phyloP scores from a whole-genome alignment of 2,329 filamentous ascomycete genomes.

The Scytalidium sp. region DNA sequence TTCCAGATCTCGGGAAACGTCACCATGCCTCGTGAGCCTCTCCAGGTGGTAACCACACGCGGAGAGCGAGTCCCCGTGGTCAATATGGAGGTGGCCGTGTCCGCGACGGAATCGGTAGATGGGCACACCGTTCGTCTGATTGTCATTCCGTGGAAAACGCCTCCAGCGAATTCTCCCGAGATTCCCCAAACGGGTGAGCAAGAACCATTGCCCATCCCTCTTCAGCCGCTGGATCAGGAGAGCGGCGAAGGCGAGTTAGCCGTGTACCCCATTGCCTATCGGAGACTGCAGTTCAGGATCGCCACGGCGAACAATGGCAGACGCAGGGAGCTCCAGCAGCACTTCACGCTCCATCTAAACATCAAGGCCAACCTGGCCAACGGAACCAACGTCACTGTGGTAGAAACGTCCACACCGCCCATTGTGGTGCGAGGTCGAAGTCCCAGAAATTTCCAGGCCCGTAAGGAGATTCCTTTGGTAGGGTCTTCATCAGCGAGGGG shows the following conservation, averaged over 20 bases:
- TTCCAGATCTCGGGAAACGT: slow-evolving; percentile 94
- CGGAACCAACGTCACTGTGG: slow-evolving; percentile 76
- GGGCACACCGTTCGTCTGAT: slow-evolving; percentile 90
- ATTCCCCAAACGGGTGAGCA: slow-evolving; percentile 67
- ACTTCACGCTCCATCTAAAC: slow-evolving; percentile 88
- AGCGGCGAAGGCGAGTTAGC: slow-evolving; percentile 60
- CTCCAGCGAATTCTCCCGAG: slow-evolving; percentile 73
- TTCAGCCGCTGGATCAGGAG: slow-evolving; percentile 62
- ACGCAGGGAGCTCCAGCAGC: slow-evolving; percentile 91
- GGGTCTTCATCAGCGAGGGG: slow-evolving; percentile 30
- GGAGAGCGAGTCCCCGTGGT: slow-evolving; percentile 81
- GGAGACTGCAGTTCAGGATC: slow-evolving; percentile 86
- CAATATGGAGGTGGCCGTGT: slow-evolving; percentile 82
- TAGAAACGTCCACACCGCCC: slow-evolving; percentile 81
- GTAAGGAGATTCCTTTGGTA: slow-evolving; percentile 82
- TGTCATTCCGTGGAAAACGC: slow-evolving; percentile 97
- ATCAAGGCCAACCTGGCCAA: slow-evolving; percentile 80
- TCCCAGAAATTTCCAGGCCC: slow-evolving; percentile 89
- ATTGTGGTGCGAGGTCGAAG: slow-evolving; percentile 93
- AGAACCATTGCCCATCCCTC: slow-evolving; percentile 78
- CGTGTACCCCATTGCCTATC: slow-evolving; percentile 92
- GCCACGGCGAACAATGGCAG: slow-evolving; percentile 96
- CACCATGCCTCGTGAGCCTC: slow-evolving; percentile 72
- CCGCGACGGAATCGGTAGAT: slow-evolving; percentile 92
- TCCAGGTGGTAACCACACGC: slow-evolving; percentile 79